Conservation (phyloP, 768 basidiomycete species). For the Daedaleopsis sinensis region DNA sequence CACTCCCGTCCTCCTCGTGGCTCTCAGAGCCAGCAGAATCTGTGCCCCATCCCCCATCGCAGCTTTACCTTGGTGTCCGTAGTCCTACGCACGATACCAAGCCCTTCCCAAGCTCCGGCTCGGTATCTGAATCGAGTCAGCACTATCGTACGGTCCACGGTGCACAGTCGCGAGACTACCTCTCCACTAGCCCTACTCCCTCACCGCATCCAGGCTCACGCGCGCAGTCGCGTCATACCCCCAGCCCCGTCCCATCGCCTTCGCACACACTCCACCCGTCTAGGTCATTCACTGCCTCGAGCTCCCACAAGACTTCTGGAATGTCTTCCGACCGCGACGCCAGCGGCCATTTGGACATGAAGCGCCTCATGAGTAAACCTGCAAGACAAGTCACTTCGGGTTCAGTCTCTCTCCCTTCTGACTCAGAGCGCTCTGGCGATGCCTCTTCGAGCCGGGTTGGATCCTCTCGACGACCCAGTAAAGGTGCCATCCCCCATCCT, state of each 20-base stretch:
- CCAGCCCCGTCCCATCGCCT: slow-evolving; percentile 11
- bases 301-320: slow-evolving; percentile 26
- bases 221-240: slow-evolving; percentile 10
- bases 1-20: slow-evolving; percentile 13
- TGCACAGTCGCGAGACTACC: slow-evolving; percentile 13
- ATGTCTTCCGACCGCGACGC: slow-evolving; percentile 28
- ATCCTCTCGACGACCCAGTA: slow-evolving; percentile 7
- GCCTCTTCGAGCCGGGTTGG: slow-evolving; percentile 7
- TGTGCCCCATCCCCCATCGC: neutral
- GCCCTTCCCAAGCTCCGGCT: slow-evolving; percentile 14
- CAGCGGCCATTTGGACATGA: slow-evolving; percentile 31
- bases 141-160: slow-evolving; percentile 5
- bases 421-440: slow-evolving; percentile 25
- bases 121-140: slow-evolving; percentile 11
- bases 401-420: slow-evolving; percentile 28
- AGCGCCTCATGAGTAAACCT: slow-evolving; percentile 35
- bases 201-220: slow-evolving; percentile 1
- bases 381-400: slow-evolving; percentile 24
- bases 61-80: slow-evolving; percentile 9
- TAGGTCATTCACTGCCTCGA: slow-evolving; percentile 11
- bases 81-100: slow-evolving; percentile 3
- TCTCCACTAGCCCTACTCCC: slow-evolving; percentile 6
- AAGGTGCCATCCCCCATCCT: neutral
- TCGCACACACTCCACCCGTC: slow-evolving; percentile 7
- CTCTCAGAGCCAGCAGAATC: slow-evolving; percentile 15